Evolutionary conservation across 768 basidiomycete genomes (phyloP).

Genomic region (Rhodosporidiobolus sp.): DNA sequence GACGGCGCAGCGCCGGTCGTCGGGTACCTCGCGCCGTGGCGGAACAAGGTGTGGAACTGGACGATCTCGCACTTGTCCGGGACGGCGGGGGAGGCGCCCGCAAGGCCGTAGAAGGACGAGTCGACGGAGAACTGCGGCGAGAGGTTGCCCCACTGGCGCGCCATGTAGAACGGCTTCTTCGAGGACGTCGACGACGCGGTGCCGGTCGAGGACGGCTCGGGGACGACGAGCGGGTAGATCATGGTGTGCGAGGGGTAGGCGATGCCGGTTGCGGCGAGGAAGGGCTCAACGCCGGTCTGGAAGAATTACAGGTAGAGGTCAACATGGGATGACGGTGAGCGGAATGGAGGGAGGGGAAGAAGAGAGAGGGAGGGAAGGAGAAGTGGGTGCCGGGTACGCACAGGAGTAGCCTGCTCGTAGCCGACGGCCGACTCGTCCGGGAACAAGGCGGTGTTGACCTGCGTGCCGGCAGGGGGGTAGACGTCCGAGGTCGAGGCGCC

Average conservation of each 20-base stretch:
- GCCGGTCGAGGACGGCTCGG: slow-evolving; percentile 7
- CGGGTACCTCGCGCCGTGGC: slow-evolving; percentile 48
- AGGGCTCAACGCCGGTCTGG: slow-evolving; percentile 44
- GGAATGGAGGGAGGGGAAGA: not conserved
- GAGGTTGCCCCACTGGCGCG: slow-evolving; percentile 48
- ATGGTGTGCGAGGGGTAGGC: slow-evolving; percentile 37
- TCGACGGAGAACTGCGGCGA: slow-evolving; percentile 46
- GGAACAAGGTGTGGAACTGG: slow-evolving; percentile 44
- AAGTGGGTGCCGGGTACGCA: not conserved
- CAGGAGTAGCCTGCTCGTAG: slow-evolving; percentile 18
- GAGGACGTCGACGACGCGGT: no score
- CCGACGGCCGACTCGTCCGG: slow-evolving; percentile 44
- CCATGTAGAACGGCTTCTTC: slow-evolving; percentile 38
- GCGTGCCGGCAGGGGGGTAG: slow-evolving; percentile 6
- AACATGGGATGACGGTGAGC: not conserved
- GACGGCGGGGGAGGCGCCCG: slow-evolving; percentile 43
- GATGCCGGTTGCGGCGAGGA: slow-evolving; percentile 44
- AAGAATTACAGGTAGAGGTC: not conserved
- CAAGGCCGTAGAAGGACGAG: slow-evolving; percentile 46
- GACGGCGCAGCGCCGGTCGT: slow-evolving; percentile 44
- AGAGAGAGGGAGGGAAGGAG: no score
- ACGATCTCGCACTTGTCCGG: slow-evolving; percentile 46
- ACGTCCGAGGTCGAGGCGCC: not conserved
- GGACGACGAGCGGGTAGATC: slow-evolving; percentile 44
- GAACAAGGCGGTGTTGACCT: slow-evolving; percentile 41